Base-by-base conservation (phyloP, 176 grass and related monocot genomes). In the Oryza longistaminata region DNA sequence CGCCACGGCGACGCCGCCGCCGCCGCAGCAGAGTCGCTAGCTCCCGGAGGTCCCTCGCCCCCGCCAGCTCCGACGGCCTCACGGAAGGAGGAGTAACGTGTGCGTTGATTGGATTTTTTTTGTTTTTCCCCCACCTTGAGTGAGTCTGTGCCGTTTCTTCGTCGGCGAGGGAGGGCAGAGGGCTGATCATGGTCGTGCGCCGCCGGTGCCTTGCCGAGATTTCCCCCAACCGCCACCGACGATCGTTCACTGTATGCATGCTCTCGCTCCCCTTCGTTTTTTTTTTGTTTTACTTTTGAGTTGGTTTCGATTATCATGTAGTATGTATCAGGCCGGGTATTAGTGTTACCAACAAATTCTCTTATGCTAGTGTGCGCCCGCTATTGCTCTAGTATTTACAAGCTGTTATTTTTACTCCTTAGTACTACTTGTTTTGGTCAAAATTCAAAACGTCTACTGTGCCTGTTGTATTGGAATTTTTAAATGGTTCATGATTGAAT, bases 221-320 rank as follows among this genome's bases (percentile, higher is more conserved):
- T 58, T 26, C 21, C 79, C 66, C 64, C 68, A 11, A 39, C 27
- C 0, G 6, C 15, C 34, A 26, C 35, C 39, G 15, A 40, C 74
- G 27, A 74, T 82, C 78, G 13, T 29, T 50, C 74, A 37, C 31
- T 50, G 91, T 93, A 90, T 14, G 85, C 66, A 90, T 14, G 85
- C 66, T 72, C 69, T 31, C 2, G 43, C 16, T 25, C 33, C 43
- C 70, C 15, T 3, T 29, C 31, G 53, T 58, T 68, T 40, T 9
- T 58, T 40, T 9, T 58, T 9, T 26, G 0, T 1, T 53, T 3
- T 66, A 39, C 15, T 68, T 35, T 37, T 37, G 6, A 3, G 70
- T 25, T 52, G 25, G 25, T 52, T 52, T 52, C 11, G 45, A 19
- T 35, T 35, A 31, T 31, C 29, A 31, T 2, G 29, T 31, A 31